phyloP scores from a whole-genome alignment of 2,329 filamentous ascomycete species.

The Lecanicillium sp. region DNA sequence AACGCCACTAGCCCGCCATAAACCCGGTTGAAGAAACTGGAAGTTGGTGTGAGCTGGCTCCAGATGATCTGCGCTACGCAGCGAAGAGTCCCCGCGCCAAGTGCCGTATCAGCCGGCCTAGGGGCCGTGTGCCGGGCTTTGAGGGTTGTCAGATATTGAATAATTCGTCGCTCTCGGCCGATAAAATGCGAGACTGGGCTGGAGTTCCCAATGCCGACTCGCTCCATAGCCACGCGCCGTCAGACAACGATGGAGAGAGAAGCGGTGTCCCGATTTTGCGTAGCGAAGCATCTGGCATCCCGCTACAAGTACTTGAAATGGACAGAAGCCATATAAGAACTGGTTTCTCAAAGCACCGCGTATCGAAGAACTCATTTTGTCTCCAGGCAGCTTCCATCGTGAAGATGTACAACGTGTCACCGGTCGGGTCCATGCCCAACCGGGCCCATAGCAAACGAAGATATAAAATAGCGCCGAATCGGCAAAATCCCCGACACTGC shows the following conservation, averaged over 20 bases:
- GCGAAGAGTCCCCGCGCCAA: not conserved
- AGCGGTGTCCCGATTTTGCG: too few species aligned
- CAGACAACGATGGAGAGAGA: too few species aligned
- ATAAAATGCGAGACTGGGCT: too few species aligned
- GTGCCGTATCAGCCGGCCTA: not conserved
- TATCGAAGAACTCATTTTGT: not conserved
- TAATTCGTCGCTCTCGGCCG: too few species aligned
- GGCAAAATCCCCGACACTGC: not conserved
- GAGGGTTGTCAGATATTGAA: too few species aligned
- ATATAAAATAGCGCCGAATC: not conserved
- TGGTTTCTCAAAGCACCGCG: not conserved
- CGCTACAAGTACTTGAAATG: not conserved
- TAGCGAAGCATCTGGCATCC: not conserved
- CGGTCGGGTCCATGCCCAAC: not conserved
- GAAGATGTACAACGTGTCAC: not conserved
- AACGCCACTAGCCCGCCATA: not conserved
- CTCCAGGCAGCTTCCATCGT: not conserved
- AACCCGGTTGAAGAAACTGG: not conserved
- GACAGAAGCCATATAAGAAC: not conserved
- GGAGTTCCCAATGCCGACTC: too few species aligned
- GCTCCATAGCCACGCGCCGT: too few species aligned
- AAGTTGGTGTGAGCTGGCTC: not conserved
- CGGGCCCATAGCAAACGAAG: not conserved
- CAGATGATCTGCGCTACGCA: constrained; percentile 5
- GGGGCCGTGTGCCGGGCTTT: too few species aligned